Base-by-base conservation (phyloP, 176 grass and related monocot genomes). In the Carex kokanica region DNA sequence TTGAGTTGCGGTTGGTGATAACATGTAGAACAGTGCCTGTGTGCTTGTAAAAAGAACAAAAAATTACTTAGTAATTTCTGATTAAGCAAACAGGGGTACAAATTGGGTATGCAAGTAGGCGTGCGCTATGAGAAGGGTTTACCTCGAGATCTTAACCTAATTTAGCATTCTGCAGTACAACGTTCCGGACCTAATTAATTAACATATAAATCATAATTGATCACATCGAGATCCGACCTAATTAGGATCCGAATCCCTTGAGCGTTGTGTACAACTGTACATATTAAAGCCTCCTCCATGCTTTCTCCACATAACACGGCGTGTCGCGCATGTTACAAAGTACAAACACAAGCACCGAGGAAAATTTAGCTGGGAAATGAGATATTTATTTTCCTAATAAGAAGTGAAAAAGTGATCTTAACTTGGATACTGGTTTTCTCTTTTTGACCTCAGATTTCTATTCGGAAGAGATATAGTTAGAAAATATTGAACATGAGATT, bases 281-380 rank as follows among this genome's bases (percentile, higher is more conserved):
- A 38, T 38, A 38, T 38, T 38, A 52, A 65, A 81, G 9, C 57
- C 60, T 64, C 25, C 2, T 49, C 18, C 34, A 81, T 81, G 57
- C 79, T 81, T 63, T 81, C 58, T 51, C 79, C 79, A 64, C 40
- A 65, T 81, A 43, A 62, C 79, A 81, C 79, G 79, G 79, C 38
- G 52, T 81, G 79, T 81, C 60, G 79, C 60, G 60, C 38, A 52
- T 81, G n/a, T 64, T 60, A 49, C 34, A n/a, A n/a, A n/a, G n/a
- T n/a, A n/a, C n/a, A 81, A 81, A 41, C 71, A 74, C 71, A 52
- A 74, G 45, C 70, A 43, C 43, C 71, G 21, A 74, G 12, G 71
- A 29, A 43, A 74, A 74, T 74, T 52, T 74, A 27, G 21, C 0
- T 29, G 71, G 41, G 23, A 52, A 43, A 5, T 20, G 59, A 17